phyloP scores from a whole-genome alignment of 2,329 filamentous ascomycete genomes.

The Calcarisporium arbuscula region DNA sequence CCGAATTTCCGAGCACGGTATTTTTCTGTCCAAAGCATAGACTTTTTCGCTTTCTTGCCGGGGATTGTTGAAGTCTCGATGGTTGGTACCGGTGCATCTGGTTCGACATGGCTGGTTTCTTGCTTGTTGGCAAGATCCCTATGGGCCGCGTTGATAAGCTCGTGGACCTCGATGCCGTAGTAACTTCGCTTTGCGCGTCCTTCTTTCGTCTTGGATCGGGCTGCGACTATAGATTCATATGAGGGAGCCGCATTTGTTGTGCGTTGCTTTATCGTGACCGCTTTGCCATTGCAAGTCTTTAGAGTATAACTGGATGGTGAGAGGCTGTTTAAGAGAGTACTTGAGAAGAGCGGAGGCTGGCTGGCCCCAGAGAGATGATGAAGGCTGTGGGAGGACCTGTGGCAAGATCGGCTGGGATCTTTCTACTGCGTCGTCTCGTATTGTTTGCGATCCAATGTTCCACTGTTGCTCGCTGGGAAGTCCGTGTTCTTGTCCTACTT shows the following conservation, averaged over 20 bases:
- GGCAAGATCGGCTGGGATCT: neutral
- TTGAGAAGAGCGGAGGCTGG: slow-evolving; percentile 20
- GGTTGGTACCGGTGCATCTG: slow-evolving; percentile 33
- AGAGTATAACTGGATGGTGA: slow-evolving; percentile 31
- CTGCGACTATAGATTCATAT: slow-evolving; percentile 62
- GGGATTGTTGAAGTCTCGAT: slow-evolving; percentile 28
- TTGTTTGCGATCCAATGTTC: no score
- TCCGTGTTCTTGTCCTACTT: no score
- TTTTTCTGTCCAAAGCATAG: slow-evolving; percentile 90
- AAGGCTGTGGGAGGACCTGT: neutral
- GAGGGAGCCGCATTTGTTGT: slow-evolving; percentile 38
- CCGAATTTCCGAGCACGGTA: slow-evolving; percentile 89
- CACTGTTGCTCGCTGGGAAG: no score
- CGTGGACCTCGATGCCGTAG: slow-evolving; percentile 89
- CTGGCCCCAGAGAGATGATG: slow-evolving; percentile 13
- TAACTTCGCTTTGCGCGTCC: slow-evolving; percentile 69
- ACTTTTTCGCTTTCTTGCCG: slow-evolving; percentile 38
- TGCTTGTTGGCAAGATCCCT: slow-evolving; percentile 44
- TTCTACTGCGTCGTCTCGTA: neutral
- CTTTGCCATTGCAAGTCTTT: slow-evolving; percentile 52
- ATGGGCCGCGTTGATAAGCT: slow-evolving; percentile 65
- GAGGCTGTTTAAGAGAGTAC: slow-evolving; percentile 18
- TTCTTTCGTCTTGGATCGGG: slow-evolving; percentile 58
- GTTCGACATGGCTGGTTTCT: slow-evolving; percentile 15
- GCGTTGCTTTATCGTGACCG: slow-evolving; percentile 49